Evolutionary conservation across 345 rosid genomes (phyloP).

Genomic region (Eucalyptus sp.): DNA sequence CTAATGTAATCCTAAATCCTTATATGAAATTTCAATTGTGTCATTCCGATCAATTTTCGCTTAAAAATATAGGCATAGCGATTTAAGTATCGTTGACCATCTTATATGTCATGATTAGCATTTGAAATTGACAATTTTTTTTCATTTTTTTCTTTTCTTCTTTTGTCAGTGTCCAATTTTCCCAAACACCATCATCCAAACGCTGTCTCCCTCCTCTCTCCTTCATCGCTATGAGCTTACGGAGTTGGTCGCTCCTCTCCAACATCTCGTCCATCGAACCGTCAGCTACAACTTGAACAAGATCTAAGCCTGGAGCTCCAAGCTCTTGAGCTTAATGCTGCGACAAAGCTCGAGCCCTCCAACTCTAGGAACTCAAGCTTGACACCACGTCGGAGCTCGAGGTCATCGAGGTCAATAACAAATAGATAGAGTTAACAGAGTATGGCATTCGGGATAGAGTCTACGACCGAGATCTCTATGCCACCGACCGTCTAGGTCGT

Average conservation of each 20-base stretch:
- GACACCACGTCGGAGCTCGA: neutral
- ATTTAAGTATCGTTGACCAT: accelerated
- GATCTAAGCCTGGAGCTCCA: neutral
- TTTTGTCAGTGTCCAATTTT: neutral
- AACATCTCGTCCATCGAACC: neutral
- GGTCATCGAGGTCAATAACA: neutral
- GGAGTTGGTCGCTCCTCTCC: neutral
- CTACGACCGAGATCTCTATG: neutral
- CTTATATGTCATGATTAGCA: accelerated
- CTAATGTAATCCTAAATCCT: accelerated
- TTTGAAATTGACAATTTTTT: neutral
- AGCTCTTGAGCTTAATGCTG: neutral
- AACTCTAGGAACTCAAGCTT: neutral
- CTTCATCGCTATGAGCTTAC: neutral
- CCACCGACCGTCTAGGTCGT: neutral
- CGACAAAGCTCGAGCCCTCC: neutral
- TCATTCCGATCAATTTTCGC: neutral
- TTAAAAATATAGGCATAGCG: neutral
- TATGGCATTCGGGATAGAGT: neutral
- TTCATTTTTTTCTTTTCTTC: neutral
- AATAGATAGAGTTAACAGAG: neutral
- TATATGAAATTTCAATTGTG: accelerated
- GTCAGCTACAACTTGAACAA: neutral
- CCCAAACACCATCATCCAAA: neutral
- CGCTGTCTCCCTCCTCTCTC: neutral